Percentiles rank a stretch among this genome's conserved stretches.
These are phyloP conservation scores for Lactarius hengduanensis DNA, from an alignment of 768 basidiomycete genomes.

Conservation along the genomic window DNA sequence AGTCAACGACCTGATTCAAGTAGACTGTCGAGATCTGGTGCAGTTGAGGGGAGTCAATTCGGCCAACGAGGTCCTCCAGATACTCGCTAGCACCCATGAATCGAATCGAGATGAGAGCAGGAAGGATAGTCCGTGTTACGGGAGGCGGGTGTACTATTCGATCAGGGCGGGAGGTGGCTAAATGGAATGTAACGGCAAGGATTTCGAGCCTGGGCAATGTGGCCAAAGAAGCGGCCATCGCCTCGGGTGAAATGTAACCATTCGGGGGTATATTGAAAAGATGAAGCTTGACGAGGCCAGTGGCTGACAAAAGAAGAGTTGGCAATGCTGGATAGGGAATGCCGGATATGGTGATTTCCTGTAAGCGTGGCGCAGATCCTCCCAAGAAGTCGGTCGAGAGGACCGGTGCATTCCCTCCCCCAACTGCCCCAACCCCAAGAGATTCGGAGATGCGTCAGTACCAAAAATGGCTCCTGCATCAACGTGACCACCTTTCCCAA, in stretches of 20 bases:
- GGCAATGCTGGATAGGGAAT: not conserved
- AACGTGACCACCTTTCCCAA: too few relatives aligned
- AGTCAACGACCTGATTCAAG: slow-evolving; percentile 32
- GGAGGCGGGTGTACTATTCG: not conserved
- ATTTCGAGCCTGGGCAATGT: not conserved
- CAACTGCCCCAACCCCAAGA: not conserved
- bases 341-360: slow-evolving; percentile 36
- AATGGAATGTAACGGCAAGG: not conserved
- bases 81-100: not conserved
- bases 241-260: not conserved
- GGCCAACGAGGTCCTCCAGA: not conserved
- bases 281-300: too few relatives aligned
- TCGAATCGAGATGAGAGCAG: not conserved
- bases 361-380: slow-evolving; percentile 83
- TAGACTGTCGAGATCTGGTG: not conserved
- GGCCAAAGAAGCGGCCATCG: not conserved
- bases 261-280: too few relatives aligned
- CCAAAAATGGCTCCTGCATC: not conserved
- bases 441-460: slow-evolving; percentile 43
- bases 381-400: too few relatives aligned
- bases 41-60: not conserved
- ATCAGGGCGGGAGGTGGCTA: not conserved
- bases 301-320: too few relatives aligned
- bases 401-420: too few relatives aligned
- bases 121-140: not conserved